Evolutionary conservation across 2,329 filamentous ascomycete species (phyloP).

Genomic region (Monosporascus sp.): DNA sequence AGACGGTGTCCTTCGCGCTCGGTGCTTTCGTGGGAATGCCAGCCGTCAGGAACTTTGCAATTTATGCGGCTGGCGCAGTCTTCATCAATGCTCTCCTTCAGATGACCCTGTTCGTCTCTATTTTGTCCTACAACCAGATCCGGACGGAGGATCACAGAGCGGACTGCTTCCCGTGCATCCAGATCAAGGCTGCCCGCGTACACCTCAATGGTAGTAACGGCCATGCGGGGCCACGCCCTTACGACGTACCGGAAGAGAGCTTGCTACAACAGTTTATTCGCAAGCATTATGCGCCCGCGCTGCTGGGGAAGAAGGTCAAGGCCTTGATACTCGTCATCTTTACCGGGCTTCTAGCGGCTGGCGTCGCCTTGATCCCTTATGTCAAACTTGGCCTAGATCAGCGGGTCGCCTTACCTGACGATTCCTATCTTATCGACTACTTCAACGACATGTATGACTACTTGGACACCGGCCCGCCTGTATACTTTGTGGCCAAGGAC

Average conservation of each 20-base stretch:
- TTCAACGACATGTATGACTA: constrained; percentile 96
- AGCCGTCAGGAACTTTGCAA: constrained; percentile 92
- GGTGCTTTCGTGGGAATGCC: constrained; percentile 97
- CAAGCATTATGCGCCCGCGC: constrained; percentile 75
- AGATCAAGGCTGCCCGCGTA: constrained; percentile 67
- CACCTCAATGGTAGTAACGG: constrained; percentile 60
- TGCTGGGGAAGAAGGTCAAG: constrained; percentile 79
- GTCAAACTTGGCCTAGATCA: constrained; percentile 89
- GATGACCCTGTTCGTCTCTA: constrained; percentile 93
- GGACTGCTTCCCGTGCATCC: constrained; percentile 88
- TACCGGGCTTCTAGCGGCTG: constrained; percentile 80
- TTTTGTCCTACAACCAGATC: constrained; percentile 84
- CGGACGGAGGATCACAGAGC: constrained; percentile 83
- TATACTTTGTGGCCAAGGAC: constrained; percentile 88
- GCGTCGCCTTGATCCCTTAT: constrained; percentile 75
- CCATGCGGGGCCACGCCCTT: constrained; percentile 52
- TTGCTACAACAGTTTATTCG: constrained; percentile 81
- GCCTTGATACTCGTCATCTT: constrained; percentile 72
- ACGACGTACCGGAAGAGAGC: constrained; percentile 79
- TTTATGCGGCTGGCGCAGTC: constrained; percentile 92
- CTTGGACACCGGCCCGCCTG: constrained; percentile 83
- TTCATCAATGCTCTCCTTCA: constrained; percentile 96
- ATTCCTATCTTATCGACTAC: constrained; percentile 91
- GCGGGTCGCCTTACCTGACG: constrained; percentile 86
- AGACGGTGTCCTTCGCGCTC: constrained; percentile 88